phyloP scores from a whole-genome alignment of 495 filamentous ascomycete genomes.

The Annulohypoxylon stygium region DNA sequence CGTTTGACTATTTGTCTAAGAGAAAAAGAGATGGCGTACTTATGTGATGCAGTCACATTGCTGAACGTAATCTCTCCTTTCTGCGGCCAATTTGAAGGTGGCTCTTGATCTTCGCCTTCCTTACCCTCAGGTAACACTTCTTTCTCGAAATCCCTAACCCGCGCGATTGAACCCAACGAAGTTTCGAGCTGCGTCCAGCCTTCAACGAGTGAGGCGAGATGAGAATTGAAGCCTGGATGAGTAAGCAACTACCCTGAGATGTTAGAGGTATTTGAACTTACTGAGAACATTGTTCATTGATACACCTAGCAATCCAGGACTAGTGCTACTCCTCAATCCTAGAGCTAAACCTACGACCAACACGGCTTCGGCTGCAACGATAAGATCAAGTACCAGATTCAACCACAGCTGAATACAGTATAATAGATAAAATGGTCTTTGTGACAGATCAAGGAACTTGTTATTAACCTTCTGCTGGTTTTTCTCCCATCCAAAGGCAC shows the following conservation, averaged over 20 bases:
- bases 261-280: background rate
- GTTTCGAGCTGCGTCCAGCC: slow-evolving; percentile 14
- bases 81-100: background rate
- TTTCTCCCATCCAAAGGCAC: slow-evolving; percentile 2
- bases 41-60: background rate
- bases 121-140: background rate
- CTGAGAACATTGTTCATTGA: slow-evolving; percentile 9
- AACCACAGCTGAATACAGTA: slow-evolving; percentile 9
- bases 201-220: slow-evolving; percentile 3
- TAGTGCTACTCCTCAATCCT: background rate
- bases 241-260: background rate
- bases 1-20: background rate
- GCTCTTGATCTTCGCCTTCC: background rate
- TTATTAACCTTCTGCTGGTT: background rate
- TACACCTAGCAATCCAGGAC: background rate
- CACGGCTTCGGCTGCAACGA: background rate
- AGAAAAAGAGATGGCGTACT: background rate
- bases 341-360: background rate
- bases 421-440: slow-evolving; percentile 2
- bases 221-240: background rate
- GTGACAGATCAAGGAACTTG: background rate
- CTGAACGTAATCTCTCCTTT: background rate
- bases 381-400: background rate
- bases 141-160: background rate
- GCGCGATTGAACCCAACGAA: background rate